phyloP scores from a whole-genome alignment of 306 rosid genomes.

The Fragaria vesca region DNA sequence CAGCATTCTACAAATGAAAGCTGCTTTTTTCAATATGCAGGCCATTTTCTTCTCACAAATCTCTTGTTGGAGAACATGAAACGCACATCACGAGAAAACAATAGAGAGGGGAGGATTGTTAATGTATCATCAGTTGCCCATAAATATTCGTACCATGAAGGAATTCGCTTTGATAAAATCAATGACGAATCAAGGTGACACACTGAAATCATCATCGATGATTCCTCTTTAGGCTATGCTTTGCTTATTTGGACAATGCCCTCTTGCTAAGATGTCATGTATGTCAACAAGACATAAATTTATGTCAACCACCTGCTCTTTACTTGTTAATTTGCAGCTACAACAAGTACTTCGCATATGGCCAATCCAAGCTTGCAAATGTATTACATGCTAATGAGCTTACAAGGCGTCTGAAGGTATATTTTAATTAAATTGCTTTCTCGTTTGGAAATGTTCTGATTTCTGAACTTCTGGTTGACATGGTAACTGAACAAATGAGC shows the following conservation, averaged over 20 bases:
- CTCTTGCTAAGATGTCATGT: no score
- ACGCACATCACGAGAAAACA: conserved; percentile 52
- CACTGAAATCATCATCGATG: background rate
- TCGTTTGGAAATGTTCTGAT: no score
- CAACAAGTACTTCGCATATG: conserved; percentile 51
- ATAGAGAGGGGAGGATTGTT: conserved; percentile 67
- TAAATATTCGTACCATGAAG: conserved; percentile 48
- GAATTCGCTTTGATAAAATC: conserved; percentile 60
- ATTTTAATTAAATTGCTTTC: no score
- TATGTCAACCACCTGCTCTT: background rate
- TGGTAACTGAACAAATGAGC: no score
- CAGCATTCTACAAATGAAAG: background rate
- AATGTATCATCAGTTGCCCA: conserved; percentile 66
- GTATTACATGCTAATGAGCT: conserved; percentile 79
- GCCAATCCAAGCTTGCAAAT: conserved; percentile 83
- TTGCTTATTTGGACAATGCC: background rate
- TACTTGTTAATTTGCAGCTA: conserved; percentile 37
- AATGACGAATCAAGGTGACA: conserved; percentile 57
- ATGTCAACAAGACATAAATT: background rate
- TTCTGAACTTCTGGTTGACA: background rate
- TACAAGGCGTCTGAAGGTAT: conserved; percentile 72
- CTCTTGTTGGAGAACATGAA: conserved; percentile 75
- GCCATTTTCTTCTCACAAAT: conserved; percentile 81
- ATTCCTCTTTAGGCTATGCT: conserved; percentile 7
- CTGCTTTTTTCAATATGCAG: conserved; percentile 30